Base-by-base conservation (phyloP, 2,329 filamentous ascomycete species). In the Sporothrix phasma region DNA sequence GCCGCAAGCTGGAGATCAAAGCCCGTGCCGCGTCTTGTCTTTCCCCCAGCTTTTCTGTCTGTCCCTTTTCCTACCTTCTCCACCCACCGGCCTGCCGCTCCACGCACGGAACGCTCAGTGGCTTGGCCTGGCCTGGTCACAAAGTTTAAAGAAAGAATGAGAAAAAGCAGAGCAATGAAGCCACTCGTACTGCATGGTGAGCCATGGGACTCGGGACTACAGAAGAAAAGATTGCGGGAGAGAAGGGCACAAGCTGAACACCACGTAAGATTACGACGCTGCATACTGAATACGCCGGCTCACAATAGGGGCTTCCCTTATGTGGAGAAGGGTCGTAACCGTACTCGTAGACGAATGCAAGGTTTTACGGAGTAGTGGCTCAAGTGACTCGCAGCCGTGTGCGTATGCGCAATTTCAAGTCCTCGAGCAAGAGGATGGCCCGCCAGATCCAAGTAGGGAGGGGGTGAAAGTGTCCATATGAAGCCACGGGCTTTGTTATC, bases 201-300 rank as follows among this genome's bases (percentile, higher is more conserved):
- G 41, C 59, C 59, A 61, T 61, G 59, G 59, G 19, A 61, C 56
- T 7, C 51, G 17, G 26, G 41, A 29, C 54, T n/a, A 22, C 43
- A 58, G 29, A 5, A 24, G 54, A 43, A 58, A 58, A 17, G 6
- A 37, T 37, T n/a, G 26, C 17, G 24, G 56, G 17, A 45, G 5
- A n/a, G 24, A 31, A 46, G 41, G 26, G 10, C n/a, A 17, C 51
- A 39, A n/a, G 17, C 37, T 56, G 51, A n/a, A 37, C 51, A 56
- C 7, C 31, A 15, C 11, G 51, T 31, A 46, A 17, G 26, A 41
- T n/a, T n/a, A n/a, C n/a, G n/a, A n/a, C n/a, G n/a, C n/a, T n/a
- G n/a, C n/a, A n/a, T n/a, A n/a, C n/a, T n/a, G n/a, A n/a, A 37
- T 17, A 13, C 2, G 37, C 11, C 13, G 15, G 31, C 51, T 54